These are phyloP conservation scores for Diaporthe citri DNA, from an alignment of 2,329 filamentous ascomycete species.

Conservation along the genomic window DNA sequence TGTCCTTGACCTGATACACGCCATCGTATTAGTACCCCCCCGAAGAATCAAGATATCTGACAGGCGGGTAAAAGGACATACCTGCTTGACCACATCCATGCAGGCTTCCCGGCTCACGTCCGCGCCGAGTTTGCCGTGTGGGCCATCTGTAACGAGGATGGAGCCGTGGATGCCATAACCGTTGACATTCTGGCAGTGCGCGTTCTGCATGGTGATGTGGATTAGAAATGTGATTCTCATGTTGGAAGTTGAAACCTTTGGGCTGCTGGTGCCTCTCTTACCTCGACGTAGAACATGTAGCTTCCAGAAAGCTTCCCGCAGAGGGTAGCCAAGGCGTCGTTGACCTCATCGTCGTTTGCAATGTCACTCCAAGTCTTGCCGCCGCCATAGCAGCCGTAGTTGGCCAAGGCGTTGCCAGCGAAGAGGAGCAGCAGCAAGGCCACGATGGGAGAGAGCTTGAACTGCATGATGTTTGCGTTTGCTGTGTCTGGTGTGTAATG, in stretches of 20 bases:
- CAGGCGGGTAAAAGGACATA: neutral
- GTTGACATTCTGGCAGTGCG: neutral
- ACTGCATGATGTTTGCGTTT: neutral
- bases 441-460: neutral
- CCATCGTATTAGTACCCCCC: neutral
- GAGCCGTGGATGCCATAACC: neutral
- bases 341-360: neutral
- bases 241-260: rapidly evolving
- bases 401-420: neutral
- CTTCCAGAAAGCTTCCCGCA: neutral
- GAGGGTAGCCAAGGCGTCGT: neutral
- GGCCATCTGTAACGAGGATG: neutral
- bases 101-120: neutral
- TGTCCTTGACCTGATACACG: neutral
- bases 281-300: neutral
- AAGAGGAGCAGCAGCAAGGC: neutral
- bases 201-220: neutral
- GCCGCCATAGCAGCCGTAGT: neutral
- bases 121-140: neutral
- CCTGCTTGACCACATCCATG: neutral
- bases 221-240: neutral
- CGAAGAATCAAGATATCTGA: neutral
- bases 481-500: neutral
- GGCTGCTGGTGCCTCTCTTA: neutral
- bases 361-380: neutral